Conservation (phyloP, 2,329 filamentous ascomycete genomes). For the Alternaria arbusti region DNA sequence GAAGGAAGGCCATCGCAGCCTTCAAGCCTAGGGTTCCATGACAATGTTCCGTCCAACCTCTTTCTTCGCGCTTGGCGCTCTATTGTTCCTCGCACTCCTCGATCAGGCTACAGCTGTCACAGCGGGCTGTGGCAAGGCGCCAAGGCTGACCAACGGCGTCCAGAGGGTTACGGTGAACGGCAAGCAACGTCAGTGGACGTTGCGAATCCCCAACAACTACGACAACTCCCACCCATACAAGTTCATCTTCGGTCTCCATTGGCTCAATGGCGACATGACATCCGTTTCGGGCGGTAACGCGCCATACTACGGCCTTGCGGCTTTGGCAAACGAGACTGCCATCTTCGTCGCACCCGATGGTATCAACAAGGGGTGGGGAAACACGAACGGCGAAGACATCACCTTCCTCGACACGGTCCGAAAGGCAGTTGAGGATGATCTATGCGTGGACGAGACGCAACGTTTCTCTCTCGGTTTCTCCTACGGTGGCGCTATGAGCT, state of each 20-base stretch:
- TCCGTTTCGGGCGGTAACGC: constrained; percentile 39
- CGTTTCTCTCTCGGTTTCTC: constrained; percentile 56
- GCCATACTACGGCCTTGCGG: constrained; percentile 52
- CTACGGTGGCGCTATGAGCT: constrained; percentile 55
- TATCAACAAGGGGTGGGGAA: constrained; percentile 51
- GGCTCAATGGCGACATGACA: constrained; percentile 48
- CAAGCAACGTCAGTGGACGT: constrained; percentile 21
- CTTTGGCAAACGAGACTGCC: constrained; percentile 45
- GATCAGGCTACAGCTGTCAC: constrained; percentile 8
- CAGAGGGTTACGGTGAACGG: constrained; percentile 29
- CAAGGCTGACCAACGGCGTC: constrained; percentile 14
- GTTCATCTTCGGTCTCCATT: constrained; percentile 54
- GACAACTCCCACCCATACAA: constrained; percentile 48
- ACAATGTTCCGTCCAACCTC: constrained; percentile 14
- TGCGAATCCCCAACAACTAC: constrained; percentile 49
- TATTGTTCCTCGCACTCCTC: constrained; percentile 13
- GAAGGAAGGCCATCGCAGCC: background rate
- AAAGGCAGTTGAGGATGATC: constrained; percentile 45
- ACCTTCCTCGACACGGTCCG: constrained; percentile 52
- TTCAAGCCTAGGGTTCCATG: background rate
- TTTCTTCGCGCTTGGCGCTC: constrained; percentile 11
- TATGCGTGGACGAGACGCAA: constrained; percentile 53
- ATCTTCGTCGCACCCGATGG: constrained; percentile 56
- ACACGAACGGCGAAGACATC: constrained; percentile 52
- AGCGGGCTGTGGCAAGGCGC: constrained; percentile 23